A percentile compares a stretch with the other conserved stretches of the same genome.
phyloP scores from a whole-genome alignment of 371 early-diverging fungal genomes.

The Apophysomyces ossiformis region DNA sequence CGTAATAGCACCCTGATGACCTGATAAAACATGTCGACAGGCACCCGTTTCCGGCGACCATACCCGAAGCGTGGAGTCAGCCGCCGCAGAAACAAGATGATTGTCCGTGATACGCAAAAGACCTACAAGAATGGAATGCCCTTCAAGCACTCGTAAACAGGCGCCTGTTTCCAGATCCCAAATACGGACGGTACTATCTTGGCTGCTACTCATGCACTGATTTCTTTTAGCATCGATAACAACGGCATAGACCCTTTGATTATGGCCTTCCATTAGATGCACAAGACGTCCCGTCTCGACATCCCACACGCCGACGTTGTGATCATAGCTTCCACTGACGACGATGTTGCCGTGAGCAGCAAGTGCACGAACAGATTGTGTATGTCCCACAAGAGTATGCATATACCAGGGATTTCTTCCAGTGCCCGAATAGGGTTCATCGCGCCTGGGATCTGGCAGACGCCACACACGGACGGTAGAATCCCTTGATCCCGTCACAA shows the following conservation, averaged over 20 bases:
- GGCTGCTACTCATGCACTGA: conserved; percentile 92
- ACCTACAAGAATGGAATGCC: conserved; percentile 93
- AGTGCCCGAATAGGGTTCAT: conserved; percentile 50
- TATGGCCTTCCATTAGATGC: conserved; percentile 83
- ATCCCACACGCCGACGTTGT: conserved; percentile 94
- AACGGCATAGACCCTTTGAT: conserved; percentile 92
- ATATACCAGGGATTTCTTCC: conserved; percentile 64
- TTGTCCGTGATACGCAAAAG: conserved; percentile 84
- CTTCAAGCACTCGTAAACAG: conserved; percentile 71
- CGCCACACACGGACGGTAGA: conserved; percentile 95
- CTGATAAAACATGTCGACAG: conserved; percentile 70
- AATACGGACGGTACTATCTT: conserved; percentile 96
- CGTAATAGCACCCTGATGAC: conserved; percentile 88
- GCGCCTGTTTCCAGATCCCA: conserved; percentile 94
- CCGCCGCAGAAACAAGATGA: conserved; percentile 91
- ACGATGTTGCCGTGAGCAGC: conserved; percentile 88
- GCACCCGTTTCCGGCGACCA: conserved; percentile 87
- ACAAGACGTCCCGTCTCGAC: conserved; percentile 68
- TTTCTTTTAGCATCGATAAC: conserved; percentile 84
- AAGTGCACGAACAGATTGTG: conserved; percentile 92
- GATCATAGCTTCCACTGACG: conserved; percentile 97
- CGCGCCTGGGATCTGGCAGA: conserved; percentile 78
- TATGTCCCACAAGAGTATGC: conserved; percentile 87
- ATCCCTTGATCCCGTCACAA: conserved; percentile 98
- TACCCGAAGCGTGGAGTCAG: conserved; percentile 92